A percentile compares a stretch with the other conserved stretches of the same genome.
Evolutionary conservation across 164 flowering plant genomes (phyloP).

Genomic region (Stephania japonica): DNA sequence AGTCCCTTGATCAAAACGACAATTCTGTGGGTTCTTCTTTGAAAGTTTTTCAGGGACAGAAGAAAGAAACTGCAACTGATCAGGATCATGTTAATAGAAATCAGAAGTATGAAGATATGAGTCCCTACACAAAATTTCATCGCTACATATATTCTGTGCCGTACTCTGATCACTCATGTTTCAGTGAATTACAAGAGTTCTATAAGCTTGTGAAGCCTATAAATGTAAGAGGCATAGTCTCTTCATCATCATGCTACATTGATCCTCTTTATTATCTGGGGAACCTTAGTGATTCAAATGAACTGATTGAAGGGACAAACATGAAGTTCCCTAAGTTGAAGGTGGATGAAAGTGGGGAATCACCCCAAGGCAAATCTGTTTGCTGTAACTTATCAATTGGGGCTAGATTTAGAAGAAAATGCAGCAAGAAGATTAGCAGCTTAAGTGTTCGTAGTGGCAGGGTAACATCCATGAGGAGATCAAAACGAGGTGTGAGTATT

Average conservation of each 20-base stretch:
- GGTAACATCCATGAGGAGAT: conserved; percentile 43
- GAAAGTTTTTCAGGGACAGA: conserved; percentile 16
- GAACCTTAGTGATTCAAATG: conserved; percentile 34
- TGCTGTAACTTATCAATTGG: conserved; percentile 7
- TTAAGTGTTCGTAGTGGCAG: conserved; percentile 26
- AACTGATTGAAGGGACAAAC: conserved; percentile 16
- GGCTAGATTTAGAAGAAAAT: conserved; percentile 18
- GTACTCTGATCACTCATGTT: conserved; percentile 87
- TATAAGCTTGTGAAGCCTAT: conserved; percentile 55
- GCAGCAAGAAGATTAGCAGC: conserved; percentile 15
- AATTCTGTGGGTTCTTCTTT: conserved; percentile 28
- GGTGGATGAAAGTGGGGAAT: conserved; percentile 18
- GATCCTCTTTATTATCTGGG: conserved; percentile 63
- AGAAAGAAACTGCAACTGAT: conserved; percentile 7
- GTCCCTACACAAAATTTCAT: conserved; percentile 29
- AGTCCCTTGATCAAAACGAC: conserved; percentile 24
- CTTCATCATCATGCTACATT: conserved; percentile 51
- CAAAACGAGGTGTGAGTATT: conserved; percentile 49
- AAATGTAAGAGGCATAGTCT: conserved; percentile 62
- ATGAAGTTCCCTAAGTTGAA: conserved; percentile 22
- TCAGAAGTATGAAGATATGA: conserved; percentile 15
- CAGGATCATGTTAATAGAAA: conserved; percentile 5
- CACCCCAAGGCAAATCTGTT: conserved; percentile 13
- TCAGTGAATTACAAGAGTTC: conserved; percentile 57
- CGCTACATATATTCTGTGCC: conserved; percentile 51